phyloP scores from a whole-genome alignment of 345 rosid genomes.

The Eucalyptus erythrocorys region DNA sequence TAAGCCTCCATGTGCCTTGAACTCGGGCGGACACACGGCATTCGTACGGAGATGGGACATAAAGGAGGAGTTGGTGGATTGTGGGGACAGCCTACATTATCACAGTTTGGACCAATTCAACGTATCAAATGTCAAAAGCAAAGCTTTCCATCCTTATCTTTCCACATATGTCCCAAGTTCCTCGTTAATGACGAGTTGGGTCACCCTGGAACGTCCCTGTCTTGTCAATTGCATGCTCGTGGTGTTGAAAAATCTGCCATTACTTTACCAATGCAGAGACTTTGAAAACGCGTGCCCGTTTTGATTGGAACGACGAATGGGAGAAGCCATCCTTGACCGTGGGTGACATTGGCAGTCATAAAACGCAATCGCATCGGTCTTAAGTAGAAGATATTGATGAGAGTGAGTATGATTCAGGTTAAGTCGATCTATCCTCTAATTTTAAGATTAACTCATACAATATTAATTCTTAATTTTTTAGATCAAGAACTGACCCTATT shows the following conservation, averaged over 20 bases:
- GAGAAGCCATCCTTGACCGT: background rate
- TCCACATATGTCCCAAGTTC: background rate
- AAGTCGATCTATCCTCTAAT: too few relatives aligned
- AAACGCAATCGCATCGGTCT: background rate
- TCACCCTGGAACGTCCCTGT: background rate
- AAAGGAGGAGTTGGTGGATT: background rate
- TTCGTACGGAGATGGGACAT: background rate
- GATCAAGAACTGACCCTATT: rapidly evolving
- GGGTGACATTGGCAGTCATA: background rate
- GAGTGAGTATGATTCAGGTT: rapidly evolving
- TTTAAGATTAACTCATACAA: rapidly evolving
- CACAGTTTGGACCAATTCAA: background rate
- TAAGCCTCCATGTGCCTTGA: background rate
- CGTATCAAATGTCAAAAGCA: background rate
- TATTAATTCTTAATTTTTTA: too few relatives aligned
- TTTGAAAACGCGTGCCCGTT: background rate
- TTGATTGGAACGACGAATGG: background rate
- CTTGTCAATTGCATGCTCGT: background rate
- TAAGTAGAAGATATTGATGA: background rate
- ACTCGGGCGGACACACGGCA: background rate
- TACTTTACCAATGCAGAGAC: background rate
- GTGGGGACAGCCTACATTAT: background rate
- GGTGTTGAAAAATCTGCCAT: background rate
- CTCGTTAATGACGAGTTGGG: background rate
- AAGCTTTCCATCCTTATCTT: background rate